phyloP scores from a whole-genome alignment of 192 early-diverging fungal genomes.

The Coemansia sp. region DNA sequence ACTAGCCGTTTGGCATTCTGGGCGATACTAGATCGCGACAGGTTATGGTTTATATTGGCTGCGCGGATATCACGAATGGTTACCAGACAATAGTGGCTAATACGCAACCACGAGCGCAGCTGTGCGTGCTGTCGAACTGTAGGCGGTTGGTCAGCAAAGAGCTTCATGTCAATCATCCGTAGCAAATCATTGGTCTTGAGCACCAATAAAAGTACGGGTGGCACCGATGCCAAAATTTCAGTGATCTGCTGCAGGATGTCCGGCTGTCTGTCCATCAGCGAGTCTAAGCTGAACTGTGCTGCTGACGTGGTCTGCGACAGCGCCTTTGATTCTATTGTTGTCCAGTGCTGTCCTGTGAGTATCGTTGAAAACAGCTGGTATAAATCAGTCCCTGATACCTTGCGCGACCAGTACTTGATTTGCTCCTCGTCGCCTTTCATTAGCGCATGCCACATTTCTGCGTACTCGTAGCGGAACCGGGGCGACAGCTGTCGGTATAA shows the following conservation, averaged over 20 bases:
- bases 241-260: conserved; percentile 73
- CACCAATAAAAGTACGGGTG: conserved; percentile 79
- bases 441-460: conserved; percentile 83
- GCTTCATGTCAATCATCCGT: conserved; percentile 64
- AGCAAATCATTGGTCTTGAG: conserved; percentile 93
- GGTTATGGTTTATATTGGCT: conserved; percentile 24
- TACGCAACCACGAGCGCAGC: conserved; percentile 39
- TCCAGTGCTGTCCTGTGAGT: conserved; percentile 85
- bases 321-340: conserved; percentile 57
- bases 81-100: conserved; percentile 46
- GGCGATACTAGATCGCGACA: conserved; percentile 14
- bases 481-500: conserved; percentile 77
- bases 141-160: conserved; percentile 49
- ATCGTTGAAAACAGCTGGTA: conserved; percentile 87
- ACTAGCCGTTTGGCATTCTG: conserved; percentile 9
- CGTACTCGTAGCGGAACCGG: conserved; percentile 79
- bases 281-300: conserved; percentile 51
- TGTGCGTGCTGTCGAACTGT: conserved; percentile 46
- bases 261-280: conserved; percentile 59
- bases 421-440: conserved; percentile 73
- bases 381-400: conserved; percentile 72
- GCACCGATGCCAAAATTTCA: conserved; percentile 78
- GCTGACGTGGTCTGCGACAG: conserved; percentile 47
- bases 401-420: conserved; percentile 66
- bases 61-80: conserved; percentile 41